Percentiles rank a stretch among this genome's conserved stretches.
Conservation (phyloP, 257 asterid genomes). For the Solanum gandarillasii region DNA sequence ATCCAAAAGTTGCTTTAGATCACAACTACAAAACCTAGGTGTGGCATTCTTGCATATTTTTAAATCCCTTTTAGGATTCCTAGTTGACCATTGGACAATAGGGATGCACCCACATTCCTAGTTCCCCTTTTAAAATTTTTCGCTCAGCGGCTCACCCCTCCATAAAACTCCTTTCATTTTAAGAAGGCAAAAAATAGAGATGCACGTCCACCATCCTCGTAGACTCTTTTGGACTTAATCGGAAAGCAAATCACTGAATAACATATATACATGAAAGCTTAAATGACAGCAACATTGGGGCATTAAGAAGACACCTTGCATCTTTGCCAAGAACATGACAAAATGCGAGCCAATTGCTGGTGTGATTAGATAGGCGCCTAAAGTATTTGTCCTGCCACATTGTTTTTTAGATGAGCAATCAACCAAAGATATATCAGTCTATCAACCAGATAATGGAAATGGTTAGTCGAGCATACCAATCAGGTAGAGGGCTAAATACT, state of each 20-base stretch:
- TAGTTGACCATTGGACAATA: background rate
- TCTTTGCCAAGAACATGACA: slow-evolving; percentile 88
- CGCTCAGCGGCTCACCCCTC: background rate
- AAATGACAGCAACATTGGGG: background rate
- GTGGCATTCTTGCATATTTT: background rate
- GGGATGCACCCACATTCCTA: background rate
- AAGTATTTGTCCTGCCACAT: slow-evolving; percentile 51
- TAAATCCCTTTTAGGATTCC: background rate
- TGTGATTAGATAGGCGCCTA: slow-evolving; percentile 72
- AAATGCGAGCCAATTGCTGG: slow-evolving; percentile 89
- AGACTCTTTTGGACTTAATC: background rate
- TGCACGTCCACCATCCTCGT: background rate
- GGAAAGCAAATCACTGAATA: background rate
- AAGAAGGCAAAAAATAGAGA: background rate
- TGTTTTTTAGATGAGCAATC: background rate
- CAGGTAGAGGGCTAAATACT: slow-evolving; percentile 80
- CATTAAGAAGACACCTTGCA: slow-evolving; percentile 57
- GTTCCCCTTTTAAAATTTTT: background rate
- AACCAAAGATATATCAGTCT: background rate
- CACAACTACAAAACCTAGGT: background rate
- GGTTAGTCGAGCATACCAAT: slow-evolving; percentile 38
- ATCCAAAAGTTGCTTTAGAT: background rate
- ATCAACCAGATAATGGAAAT: background rate
- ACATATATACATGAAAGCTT: background rate
- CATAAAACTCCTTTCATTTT: background rate